Evolutionary conservation across 2,329 filamentous ascomycete genomes (phyloP).

Genomic region (Diplodia intermedia): DNA sequence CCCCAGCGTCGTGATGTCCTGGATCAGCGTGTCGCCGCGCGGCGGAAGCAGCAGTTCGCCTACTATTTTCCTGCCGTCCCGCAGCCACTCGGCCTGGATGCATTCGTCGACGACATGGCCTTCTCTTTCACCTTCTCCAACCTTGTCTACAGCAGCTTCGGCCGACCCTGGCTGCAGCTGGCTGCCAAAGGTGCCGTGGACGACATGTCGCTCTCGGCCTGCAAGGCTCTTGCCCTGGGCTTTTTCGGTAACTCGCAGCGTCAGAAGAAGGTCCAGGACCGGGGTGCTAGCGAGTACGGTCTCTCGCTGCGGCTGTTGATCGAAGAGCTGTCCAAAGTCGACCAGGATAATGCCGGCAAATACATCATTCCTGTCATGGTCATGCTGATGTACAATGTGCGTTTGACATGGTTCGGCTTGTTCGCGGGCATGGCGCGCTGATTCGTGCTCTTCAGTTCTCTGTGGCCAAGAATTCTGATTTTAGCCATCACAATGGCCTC

Average conservation of each 20-base stretch:
- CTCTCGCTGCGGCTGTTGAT: conserved; percentile 31
- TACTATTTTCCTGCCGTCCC: conserved; percentile 29
- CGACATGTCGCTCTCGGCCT: conserved; percentile 30
- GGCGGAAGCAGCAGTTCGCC: conserved; percentile 19
- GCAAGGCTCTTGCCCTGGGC: conserved; percentile 33
- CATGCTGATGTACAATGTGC: conserved; percentile 34
- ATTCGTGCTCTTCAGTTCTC: conserved; percentile 20
- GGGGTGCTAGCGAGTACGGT: conserved; percentile 33
- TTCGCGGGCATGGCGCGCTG: not conserved
- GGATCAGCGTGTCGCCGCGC: not conserved
- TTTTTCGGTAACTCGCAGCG: conserved; percentile 34
- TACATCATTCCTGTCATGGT: conserved; percentile 35
- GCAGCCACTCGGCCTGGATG: conserved; percentile 32
- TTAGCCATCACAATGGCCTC: conserved; percentile 33
- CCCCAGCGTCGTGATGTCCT: not conserved
- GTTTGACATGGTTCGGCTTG: not conserved
- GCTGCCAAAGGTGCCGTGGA: conserved; percentile 33
- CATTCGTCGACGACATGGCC: conserved; percentile 35
- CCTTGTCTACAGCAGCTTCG: conserved; percentile 36
- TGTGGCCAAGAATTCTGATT: conserved; percentile 26
- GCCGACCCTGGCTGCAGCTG: conserved; percentile 34
- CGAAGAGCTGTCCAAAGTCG: conserved; percentile 32
- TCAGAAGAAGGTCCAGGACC: conserved; percentile 34
- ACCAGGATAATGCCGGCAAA: conserved; percentile 24
- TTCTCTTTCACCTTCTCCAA: conserved; percentile 35